Conservation (phyloP, 345 rosid species). For the Limnanthes douglasii region DNA sequence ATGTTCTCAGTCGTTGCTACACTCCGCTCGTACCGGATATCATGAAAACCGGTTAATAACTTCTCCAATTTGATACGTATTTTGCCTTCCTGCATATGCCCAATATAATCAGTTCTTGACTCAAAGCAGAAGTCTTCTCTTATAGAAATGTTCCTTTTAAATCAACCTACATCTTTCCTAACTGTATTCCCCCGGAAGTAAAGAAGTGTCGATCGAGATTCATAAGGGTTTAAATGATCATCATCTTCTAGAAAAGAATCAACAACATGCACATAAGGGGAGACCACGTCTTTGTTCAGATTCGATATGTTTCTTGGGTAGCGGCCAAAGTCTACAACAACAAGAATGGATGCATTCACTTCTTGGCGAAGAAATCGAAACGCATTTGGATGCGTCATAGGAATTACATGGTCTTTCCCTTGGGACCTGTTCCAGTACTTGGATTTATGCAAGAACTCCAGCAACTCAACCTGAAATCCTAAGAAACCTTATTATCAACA, state of each 20-base stretch:
- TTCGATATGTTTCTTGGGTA: slow-evolving; percentile 52
- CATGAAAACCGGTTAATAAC: slow-evolving; percentile 44
- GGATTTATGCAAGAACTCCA: slow-evolving; percentile 49
- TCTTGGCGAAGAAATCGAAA: slow-evolving; percentile 78
- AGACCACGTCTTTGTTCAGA: slow-evolving; percentile 73
- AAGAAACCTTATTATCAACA: slow-evolving; percentile 13
- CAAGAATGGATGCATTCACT: slow-evolving; percentile 75
- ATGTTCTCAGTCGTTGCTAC: slow-evolving; percentile 54
- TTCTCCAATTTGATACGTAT: slow-evolving; percentile 64
- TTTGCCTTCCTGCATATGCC: slow-evolving; percentile 77
- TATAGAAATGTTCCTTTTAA: too few species aligned
- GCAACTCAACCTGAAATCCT: slow-evolving; percentile 59
- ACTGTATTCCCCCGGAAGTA: slow-evolving; percentile 85
- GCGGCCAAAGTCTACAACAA: slow-evolving; percentile 91
- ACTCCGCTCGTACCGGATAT: slow-evolving; percentile 57
- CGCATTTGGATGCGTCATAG: slow-evolving; percentile 99
- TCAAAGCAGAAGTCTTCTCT: slow-evolving; percentile 1
- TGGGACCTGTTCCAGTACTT: slow-evolving; percentile 85
- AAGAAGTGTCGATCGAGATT: slow-evolving; percentile 58
- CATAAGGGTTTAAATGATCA: slow-evolving; percentile 42
- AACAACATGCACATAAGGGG: slow-evolving; percentile 91
- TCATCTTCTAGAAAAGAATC: slow-evolving; percentile 57
- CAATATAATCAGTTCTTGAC: slow-evolving; percentile 5
- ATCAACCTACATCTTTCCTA: slow-evolving; percentile 69
- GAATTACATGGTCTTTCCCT: slow-evolving; percentile 93